Conservation (phyloP, 345 rosid genomes). For the Isatis tinctoria region DNA sequence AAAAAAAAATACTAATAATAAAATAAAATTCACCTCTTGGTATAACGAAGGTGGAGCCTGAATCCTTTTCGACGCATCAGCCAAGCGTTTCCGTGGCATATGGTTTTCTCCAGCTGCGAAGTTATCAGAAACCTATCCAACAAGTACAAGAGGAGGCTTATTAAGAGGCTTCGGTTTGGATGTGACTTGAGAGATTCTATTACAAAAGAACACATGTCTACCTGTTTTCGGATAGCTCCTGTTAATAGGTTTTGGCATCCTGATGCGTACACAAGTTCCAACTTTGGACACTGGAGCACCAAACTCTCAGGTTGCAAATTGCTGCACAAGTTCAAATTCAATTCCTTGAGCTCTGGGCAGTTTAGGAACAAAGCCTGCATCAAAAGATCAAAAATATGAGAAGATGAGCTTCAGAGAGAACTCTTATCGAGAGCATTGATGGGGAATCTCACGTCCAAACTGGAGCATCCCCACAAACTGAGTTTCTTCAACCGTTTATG, state of each 20-base stretch:
- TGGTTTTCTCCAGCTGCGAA: slow-evolving; percentile 43
- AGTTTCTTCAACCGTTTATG: slow-evolving; percentile 73
- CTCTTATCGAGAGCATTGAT: neutral
- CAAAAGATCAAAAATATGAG: slow-evolving; percentile 33
- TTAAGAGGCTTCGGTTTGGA: neutral
- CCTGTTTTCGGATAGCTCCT: slow-evolving; percentile 74
- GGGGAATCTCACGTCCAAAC: slow-evolving; percentile 74
- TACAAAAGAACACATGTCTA: slow-evolving; percentile 18
- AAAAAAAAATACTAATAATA: neutral
- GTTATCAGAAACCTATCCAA: slow-evolving; percentile 49
- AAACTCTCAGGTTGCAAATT: slow-evolving; percentile 73
- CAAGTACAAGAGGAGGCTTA: neutral
- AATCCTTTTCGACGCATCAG: slow-evolving; percentile 89
- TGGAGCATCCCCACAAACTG: slow-evolving; percentile 98
- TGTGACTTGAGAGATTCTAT: neutral
- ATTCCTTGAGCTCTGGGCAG: slow-evolving; percentile 84
- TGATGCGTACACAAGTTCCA: slow-evolving; percentile 72
- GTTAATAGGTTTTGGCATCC: slow-evolving; percentile 68
- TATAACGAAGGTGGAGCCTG: slow-evolving; percentile 50
- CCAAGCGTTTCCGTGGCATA: slow-evolving; percentile 62
- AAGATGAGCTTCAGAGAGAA: neutral
- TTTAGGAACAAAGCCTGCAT: slow-evolving; percentile 83
- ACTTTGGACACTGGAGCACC: slow-evolving; percentile 84
- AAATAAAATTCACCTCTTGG: slow-evolving; percentile 46
- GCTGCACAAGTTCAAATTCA: slow-evolving; percentile 75